A percentile compares a stretch with the other conserved stretches of the same genome.
phyloP scores from a whole-genome alignment of 331 rosid genomes.

The Telfairia occidentalis region DNA sequence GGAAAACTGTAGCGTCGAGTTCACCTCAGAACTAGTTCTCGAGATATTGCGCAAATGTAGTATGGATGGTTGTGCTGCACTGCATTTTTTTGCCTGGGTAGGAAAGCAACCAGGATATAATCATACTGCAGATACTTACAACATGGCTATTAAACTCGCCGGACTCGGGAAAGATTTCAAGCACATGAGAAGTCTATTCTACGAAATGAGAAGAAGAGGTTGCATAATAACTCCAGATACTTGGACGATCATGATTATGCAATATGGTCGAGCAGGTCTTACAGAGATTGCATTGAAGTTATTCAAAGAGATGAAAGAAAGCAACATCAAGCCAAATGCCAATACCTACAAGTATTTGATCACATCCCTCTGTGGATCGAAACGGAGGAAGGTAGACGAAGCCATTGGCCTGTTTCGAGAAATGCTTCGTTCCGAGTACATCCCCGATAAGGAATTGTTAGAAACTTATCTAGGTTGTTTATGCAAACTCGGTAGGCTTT shows the following conservation, averaged over 20 bases:
- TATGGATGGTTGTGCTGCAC: conserved; percentile 33
- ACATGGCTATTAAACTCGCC: conserved; percentile 71
- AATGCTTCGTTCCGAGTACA: conserved; percentile 42
- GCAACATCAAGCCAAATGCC: conserved; percentile 38
- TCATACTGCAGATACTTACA: conserved; percentile 73
- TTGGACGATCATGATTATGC: conserved; percentile 88
- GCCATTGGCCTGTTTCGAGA: conserved; percentile 42
- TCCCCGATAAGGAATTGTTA: conserved; percentile 66
- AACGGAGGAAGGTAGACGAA: conserved; percentile 70
- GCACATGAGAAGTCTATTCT: conserved; percentile 75
- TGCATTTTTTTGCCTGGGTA: conserved; percentile 66
- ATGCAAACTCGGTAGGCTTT: conserved; percentile 49
- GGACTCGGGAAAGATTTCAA: conserved; percentile 79
- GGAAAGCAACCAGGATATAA: conserved; percentile 45
- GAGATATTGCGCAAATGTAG: conserved; percentile 39
- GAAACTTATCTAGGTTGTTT: conserved; percentile 58
- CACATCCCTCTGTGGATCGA: conserved; percentile 50
- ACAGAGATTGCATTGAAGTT: conserved; percentile 59
- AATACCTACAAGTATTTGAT: conserved; percentile 78
- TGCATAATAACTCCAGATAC: conserved; percentile 50
- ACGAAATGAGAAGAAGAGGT: conserved; percentile 68
- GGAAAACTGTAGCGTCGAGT: conserved; percentile 38
- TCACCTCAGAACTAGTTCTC: conserved; percentile 53
- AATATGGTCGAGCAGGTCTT: conserved; percentile 71
- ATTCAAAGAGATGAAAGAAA: conserved; percentile 59